phyloP scores from a whole-genome alignment of 108 stramenopile genomes.

The Fragilaria crotonensis region DNA sequence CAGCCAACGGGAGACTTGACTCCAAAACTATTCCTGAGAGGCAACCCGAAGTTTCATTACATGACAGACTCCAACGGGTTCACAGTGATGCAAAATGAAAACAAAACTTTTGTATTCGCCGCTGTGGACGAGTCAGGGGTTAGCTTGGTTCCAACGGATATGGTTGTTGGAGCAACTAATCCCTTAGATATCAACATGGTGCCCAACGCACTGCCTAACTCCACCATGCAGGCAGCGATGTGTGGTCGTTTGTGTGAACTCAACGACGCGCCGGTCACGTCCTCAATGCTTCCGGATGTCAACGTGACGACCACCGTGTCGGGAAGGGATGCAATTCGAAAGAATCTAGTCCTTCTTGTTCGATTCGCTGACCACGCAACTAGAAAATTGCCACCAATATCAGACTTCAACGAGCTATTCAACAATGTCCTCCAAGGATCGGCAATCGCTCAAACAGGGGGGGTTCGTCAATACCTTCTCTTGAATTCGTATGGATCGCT shows the following conservation, averaged over 20 bases:
- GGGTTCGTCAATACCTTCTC: slow-evolving; percentile 16
- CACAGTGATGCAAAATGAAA: no score
- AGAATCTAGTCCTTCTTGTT: slow-evolving; percentile 15
- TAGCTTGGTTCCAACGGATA: neutral
- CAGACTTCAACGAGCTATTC: slow-evolving; percentile 16
- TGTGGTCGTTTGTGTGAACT: neutral
- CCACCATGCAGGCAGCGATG: neutral
- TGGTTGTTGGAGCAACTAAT: neutral
- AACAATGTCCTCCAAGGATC: slow-evolving; percentile 7
- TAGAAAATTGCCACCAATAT: slow-evolving; percentile 11
- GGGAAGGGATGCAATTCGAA: no score
- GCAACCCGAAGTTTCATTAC: no score
- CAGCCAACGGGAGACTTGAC: no score
- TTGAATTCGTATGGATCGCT: slow-evolving; percentile 17
- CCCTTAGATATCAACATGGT: neutral
- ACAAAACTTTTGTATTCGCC: no score
- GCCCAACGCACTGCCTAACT: neutral
- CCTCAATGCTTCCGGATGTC: no score
- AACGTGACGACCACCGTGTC: no score
- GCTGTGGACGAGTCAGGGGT: neutral
- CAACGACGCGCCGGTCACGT: no score
- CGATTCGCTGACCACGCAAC: slow-evolving; percentile 14
- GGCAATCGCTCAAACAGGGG: slow-evolving; percentile 14
- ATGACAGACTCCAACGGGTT: no score
- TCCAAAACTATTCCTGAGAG: no score